phyloP scores from a whole-genome alignment of 805 yeast genomes.

The Cyberlindnera americana region DNA sequence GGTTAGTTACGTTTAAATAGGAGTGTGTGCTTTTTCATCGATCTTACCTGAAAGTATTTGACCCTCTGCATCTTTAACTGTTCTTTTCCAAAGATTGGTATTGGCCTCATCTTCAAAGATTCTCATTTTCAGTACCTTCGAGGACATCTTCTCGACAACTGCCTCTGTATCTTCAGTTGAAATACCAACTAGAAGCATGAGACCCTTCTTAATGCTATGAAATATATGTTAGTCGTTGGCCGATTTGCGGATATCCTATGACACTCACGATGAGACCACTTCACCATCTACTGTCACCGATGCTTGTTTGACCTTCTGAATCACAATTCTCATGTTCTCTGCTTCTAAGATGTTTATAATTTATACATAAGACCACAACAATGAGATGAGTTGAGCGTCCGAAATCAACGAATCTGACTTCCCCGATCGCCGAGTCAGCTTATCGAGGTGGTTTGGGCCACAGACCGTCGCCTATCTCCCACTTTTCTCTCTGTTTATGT shows the following conservation, averaged over 20 bases:
- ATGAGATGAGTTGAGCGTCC: no score
- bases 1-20: background rate
- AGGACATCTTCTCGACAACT: constrained; percentile 67
- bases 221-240: no score
- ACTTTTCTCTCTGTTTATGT: no score
- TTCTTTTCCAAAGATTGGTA: constrained; percentile 68
- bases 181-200: constrained; percentile 81
- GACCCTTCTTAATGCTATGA: constrained; percentile 58
- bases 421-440: no score
- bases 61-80: constrained; percentile 57
- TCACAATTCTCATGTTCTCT: constrained; percentile 71
- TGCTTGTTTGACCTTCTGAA: constrained; percentile 86
- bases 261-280: constrained; percentile 57
- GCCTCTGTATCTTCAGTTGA: constrained; percentile 70
- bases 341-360: no score
- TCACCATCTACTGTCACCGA: constrained; percentile 78
- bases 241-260: background rate
- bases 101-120: constrained; percentile 73
- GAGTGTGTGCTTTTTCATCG: no score
- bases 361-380: no score
- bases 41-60: constrained; percentile 63
- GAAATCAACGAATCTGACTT: no score
- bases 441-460: no score
- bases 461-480: no score
- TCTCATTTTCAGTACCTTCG: constrained; percentile 61